Conservation (phyloP, 2,329 filamentous ascomycete genomes). For the Fusarium sp. region DNA sequence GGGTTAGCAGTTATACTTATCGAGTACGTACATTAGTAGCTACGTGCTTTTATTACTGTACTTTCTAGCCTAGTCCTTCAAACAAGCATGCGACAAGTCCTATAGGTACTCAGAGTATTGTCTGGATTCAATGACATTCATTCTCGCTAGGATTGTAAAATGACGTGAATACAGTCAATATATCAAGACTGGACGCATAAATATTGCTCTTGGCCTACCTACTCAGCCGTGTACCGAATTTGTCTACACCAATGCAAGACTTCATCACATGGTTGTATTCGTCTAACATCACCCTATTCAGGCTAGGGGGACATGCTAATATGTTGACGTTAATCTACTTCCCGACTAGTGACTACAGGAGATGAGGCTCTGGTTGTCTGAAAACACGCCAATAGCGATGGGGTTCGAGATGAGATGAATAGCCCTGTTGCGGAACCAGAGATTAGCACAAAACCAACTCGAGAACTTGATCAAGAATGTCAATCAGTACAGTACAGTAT, state of each 20-base stretch:
- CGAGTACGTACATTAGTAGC: neutral
- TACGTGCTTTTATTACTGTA: neutral
- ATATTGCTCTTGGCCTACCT: neutral
- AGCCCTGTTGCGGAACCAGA: constrained; percentile 32
- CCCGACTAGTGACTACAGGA: constrained; percentile 35
- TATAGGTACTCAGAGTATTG: neutral
- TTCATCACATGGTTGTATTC: constrained; percentile 42
- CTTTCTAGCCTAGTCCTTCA: neutral
- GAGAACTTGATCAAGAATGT: no score
- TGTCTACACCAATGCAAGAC: constrained; percentile 14
- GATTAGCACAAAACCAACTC: neutral
- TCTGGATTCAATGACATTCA: neutral
- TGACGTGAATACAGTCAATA: neutral
- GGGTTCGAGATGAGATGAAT: constrained; percentile 3
- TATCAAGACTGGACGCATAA: neutral
- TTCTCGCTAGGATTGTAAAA: neutral
- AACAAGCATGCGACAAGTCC: neutral
- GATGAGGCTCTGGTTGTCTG: constrained; percentile 33
- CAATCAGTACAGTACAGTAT: neutral
- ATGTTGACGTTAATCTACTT: constrained; percentile 38
- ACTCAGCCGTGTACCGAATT: neutral
- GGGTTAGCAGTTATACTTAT: neutral
- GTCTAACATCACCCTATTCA: constrained; percentile 45
- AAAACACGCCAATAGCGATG: constrained; percentile 23
- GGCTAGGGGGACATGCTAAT: constrained; percentile 31